Conservation (phyloP, 768 basidiomycete species). For the Boletus sensibilis region DNA sequence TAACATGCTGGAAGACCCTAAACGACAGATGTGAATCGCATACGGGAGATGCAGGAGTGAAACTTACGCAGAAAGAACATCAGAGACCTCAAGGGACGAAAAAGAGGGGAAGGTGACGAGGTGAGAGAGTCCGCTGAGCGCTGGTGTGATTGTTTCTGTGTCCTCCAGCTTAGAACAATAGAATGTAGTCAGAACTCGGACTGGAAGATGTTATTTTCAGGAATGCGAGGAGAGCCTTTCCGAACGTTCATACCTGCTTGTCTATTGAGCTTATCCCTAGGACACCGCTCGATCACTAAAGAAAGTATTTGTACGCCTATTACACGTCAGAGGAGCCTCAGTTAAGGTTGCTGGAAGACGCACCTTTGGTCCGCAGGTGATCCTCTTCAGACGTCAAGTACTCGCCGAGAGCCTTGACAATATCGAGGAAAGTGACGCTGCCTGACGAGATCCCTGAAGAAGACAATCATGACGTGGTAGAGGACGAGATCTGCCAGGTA, state of each 20-base stretch:
- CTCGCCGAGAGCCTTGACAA: slow-evolving; percentile 86
- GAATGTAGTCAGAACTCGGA: slow-evolving; percentile 78
- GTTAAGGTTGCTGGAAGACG: slow-evolving; percentile 1
- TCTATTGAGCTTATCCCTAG: slow-evolving; percentile 63
- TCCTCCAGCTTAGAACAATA: slow-evolving; percentile 87
- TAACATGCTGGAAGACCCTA: slow-evolving; percentile 76
- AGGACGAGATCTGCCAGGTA: not conserved
- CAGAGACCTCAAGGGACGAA: slow-evolving; percentile 59
- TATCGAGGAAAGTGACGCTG: slow-evolving; percentile 58
- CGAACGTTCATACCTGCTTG: slow-evolving; percentile 66
- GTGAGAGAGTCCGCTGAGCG: slow-evolving; percentile 70
- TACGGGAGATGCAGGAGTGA: not conserved
- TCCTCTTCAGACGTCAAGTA: slow-evolving; percentile 88
- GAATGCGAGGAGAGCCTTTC: not conserved
- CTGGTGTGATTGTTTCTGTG: slow-evolving; percentile 77
- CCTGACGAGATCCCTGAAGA: slow-evolving; percentile 53
- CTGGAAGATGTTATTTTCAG: slow-evolving; percentile 41
- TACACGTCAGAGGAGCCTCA: not conserved
- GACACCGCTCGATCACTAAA: slow-evolving; percentile 59
- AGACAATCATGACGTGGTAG: not conserved
- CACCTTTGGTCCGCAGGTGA: slow-evolving; percentile 76
- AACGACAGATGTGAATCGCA: not conserved
- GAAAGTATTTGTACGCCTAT: slow-evolving; percentile 86
- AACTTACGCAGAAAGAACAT: slow-evolving; percentile 59
- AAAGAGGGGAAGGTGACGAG: slow-evolving; percentile 64